These are phyloP conservation scores for Asterella californica DNA, from an alignment of 225 moss, liverwort and hornwort genomes.

Conservation along the genomic window DNA sequence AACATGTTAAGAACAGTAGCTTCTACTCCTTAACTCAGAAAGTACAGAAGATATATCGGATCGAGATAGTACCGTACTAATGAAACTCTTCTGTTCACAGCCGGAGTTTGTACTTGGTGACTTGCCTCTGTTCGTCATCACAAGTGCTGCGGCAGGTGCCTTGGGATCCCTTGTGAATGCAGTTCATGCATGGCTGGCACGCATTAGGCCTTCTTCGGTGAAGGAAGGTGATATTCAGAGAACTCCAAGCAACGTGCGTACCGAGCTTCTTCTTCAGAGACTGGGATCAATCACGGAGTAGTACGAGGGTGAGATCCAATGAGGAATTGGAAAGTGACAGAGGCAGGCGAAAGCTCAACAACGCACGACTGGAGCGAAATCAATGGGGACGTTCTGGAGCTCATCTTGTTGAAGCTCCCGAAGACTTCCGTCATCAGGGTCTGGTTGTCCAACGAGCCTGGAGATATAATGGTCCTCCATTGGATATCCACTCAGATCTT, in stretches of 20 bases:
- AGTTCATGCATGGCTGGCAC: slow-evolving; percentile 69
- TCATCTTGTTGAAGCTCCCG: slow-evolving; percentile 27
- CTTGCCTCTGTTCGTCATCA: slow-evolving; percentile 69
- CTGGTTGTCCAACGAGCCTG: too few relatives aligned
- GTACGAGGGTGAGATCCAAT: too few relatives aligned
- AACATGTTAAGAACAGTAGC: background rate
- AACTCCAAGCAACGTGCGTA: too few relatives aligned
- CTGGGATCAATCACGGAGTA: too few relatives aligned
- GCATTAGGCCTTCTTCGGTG: slow-evolving; percentile 53
- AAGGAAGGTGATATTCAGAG: too few relatives aligned
- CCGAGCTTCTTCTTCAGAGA: too few relatives aligned
- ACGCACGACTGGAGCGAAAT: slow-evolving; percentile 22
- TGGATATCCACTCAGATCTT: too few relatives aligned
- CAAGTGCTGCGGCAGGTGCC: slow-evolving; percentile 67
- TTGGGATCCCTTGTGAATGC: slow-evolving; percentile 75
- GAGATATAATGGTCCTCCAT: too few relatives aligned
- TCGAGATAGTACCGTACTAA: background rate
- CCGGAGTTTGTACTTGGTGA: slow-evolving; percentile 62
- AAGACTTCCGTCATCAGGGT: slow-evolving; percentile 29
- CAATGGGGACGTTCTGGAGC: slow-evolving; percentile 13
- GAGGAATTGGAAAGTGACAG: background rate
- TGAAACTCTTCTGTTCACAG: slow-evolving; percentile 35
- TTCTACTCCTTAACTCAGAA: background rate
- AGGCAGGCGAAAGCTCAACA: background rate
- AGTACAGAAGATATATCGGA: background rate